Conservation (phyloP, 2,329 filamentous ascomycete species). For the Aureobasidium sp. region DNA sequence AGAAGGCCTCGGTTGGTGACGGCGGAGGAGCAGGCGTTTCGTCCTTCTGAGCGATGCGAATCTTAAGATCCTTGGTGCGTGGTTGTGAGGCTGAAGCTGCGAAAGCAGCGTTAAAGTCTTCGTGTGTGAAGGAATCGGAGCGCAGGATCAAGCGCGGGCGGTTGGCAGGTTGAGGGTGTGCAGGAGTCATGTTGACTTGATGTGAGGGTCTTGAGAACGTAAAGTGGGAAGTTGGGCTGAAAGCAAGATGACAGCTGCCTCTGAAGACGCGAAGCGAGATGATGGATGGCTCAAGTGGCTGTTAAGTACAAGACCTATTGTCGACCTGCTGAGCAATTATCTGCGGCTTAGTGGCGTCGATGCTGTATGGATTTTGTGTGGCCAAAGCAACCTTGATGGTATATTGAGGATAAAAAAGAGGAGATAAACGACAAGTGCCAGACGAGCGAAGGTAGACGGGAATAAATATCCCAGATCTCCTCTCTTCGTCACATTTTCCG, state of each 20-base stretch:
- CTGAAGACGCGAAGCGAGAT: neutral
- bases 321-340: neutral
- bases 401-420: neutral
- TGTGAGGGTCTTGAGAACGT: neutral
- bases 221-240: neutral
- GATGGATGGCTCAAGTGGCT: neutral
- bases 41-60: slow-evolving; percentile 17
- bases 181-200: slow-evolving; percentile 14
- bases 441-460: neutral
- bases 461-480: slow-evolving; percentile 2
- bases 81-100: slow-evolving; percentile 16
- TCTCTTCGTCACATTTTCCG: neutral
- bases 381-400: neutral
- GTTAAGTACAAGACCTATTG: neutral
- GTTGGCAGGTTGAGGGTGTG: slow-evolving; percentile 15
- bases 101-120: slow-evolving; percentile 18
- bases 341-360: neutral
- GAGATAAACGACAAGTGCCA: neutral
- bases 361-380: neutral
- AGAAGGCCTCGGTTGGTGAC: slow-evolving; percentile 15
- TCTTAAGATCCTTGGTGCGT: slow-evolving; percentile 18
- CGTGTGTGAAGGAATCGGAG: slow-evolving; percentile 18
- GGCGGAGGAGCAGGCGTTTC: slow-evolving; percentile 18
- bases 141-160: slow-evolving; percentile 12
- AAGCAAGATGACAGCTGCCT: neutral